Conservation (phyloP, 495 filamentous ascomycete genomes). For the Aspergillus incahuasiensis region DNA sequence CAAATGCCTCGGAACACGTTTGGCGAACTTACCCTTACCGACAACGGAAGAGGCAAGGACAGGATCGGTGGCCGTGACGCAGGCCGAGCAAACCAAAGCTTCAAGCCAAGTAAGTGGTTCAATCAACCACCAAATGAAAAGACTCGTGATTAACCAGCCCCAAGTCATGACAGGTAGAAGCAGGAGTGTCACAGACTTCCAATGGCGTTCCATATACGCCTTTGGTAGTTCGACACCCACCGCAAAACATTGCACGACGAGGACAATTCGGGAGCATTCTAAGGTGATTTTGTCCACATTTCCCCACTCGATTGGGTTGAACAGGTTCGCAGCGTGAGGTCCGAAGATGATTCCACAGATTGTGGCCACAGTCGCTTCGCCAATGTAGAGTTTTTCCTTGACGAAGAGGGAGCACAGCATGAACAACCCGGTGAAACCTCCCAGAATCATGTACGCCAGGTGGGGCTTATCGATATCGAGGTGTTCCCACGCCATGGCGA, state of each 20-base stretch:
- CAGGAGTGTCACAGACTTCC: constrained; percentile 85
- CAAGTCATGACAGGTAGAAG: constrained; percentile 96
- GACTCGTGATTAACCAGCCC: constrained; percentile 89
- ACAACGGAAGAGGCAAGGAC: constrained; percentile 97
- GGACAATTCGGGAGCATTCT: constrained; percentile 93
- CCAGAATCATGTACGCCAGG: constrained; percentile 96
- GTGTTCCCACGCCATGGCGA: constrained; percentile 87
- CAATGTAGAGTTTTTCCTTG: constrained; percentile 98
- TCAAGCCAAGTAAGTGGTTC: constrained; percentile 79
- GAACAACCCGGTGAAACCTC: constrained; percentile 95
- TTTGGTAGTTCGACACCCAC: constrained; percentile 98
- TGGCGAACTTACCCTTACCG: constrained; percentile 97
- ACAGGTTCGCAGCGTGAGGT: constrained; percentile 86
- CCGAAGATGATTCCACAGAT: constrained; percentile 97
- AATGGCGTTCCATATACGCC: constrained; percentile 96
- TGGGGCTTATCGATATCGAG: constrained; percentile 91
- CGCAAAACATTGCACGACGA: constrained; percentile 99
- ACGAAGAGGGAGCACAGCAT: constrained; percentile 98
- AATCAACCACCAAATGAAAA: constrained; percentile 98
- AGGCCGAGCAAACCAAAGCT: constrained; percentile 79
- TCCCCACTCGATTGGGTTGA: constrained; percentile 82
- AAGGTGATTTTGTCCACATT: constrained; percentile 93
- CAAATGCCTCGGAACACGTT: constrained; percentile 94
- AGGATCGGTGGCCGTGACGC: constrained; percentile 96
- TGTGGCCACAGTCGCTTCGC: constrained; percentile 95